A percentile compares a stretch with the other conserved stretches of the same genome.
These are phyloP conservation scores for Prillingera fragicola DNA, from an alignment of 1,284 basidiomycete species.

Conservation along the genomic window DNA sequence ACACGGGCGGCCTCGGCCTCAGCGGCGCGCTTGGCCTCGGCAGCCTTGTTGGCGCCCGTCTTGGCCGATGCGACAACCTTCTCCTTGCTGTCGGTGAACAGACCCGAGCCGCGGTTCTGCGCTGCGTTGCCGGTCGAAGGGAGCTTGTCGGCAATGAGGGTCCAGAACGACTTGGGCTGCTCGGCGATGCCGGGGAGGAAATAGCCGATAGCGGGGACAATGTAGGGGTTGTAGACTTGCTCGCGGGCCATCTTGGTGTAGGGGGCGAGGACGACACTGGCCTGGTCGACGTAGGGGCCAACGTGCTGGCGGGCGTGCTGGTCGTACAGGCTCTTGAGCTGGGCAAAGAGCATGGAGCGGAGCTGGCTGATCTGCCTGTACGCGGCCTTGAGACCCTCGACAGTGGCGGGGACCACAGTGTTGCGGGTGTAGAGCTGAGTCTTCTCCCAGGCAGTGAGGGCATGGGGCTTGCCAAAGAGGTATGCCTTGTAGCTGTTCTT, in stretches of 20 bases:
- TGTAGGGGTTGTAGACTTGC: conserved; percentile 32
- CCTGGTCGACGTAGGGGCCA: conserved; percentile 27
- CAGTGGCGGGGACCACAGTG: conserved; percentile 15
- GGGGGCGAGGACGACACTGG: conserved; percentile 12
- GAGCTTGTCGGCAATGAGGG: conserved; percentile 35
- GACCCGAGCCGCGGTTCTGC: conserved; percentile 7
- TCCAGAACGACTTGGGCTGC: conserved; percentile 33
- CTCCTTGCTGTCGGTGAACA: conserved; percentile 2
- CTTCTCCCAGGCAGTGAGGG: conserved; percentile 23
- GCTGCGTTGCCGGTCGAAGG: conserved; percentile 17
- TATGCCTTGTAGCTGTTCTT: conserved; percentile 30
- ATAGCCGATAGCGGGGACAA: conserved; percentile 28
- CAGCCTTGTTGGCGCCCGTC: conserved; percentile 19
- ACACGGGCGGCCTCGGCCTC: conserved; percentile 11
- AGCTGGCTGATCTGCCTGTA: conserved; percentile 1
- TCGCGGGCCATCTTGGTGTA: conserved; percentile 13
- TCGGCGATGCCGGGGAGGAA: conserved; percentile 26
- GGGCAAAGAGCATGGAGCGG: conserved; percentile 9
- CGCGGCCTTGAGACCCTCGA: conserved; percentile 13
- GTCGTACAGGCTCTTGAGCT: conserved; percentile 23
- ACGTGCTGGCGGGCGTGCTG: conserved; percentile 31
- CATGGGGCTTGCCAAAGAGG: conserved; percentile 28
- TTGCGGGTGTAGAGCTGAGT: conserved; percentile 15
- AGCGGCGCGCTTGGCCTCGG: conserved; percentile 14
- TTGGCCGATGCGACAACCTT: conserved; percentile 5